A percentile compares a stretch with the other conserved stretches of the same genome.
Evolutionary conservation across 768 basidiomycete genomes (phyloP).

Genomic region (Calocybe cyanea): DNA sequence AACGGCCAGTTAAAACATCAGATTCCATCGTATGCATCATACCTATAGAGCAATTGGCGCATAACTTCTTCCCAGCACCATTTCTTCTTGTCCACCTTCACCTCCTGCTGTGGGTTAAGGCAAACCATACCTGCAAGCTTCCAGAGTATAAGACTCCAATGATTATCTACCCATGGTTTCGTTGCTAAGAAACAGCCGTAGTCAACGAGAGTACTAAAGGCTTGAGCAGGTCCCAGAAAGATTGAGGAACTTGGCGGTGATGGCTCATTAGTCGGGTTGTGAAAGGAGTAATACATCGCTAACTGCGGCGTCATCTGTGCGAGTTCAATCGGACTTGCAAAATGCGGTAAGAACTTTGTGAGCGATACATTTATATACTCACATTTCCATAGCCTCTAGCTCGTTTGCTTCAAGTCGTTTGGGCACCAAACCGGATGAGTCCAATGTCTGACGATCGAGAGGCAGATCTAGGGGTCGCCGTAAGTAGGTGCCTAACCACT

Average conservation of each 20-base stretch:
- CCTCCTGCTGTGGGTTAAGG: conserved; percentile 62
- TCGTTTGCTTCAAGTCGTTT: conserved; percentile 40
- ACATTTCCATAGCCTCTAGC: conserved; percentile 53
- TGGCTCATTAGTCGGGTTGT: conserved; percentile 32
- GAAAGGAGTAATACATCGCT: conserved; percentile 60
- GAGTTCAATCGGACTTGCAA: conserved; percentile 49
- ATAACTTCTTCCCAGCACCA: conserved; percentile 88
- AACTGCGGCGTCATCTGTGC: conserved; percentile 49
- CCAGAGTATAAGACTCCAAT: conserved; percentile 91
- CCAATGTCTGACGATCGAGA: conserved; percentile 39
- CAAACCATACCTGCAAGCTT: conserved; percentile 85
- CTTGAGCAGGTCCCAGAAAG: conserved; percentile 47
- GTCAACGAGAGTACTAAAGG: conserved; percentile 48
- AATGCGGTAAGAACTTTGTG: not conserved
- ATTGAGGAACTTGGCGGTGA: conserved; percentile 16
- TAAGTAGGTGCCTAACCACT: not conserved
- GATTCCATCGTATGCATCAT: not conserved
- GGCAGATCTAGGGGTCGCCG: conserved; percentile 23
- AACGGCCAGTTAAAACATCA: not conserved
- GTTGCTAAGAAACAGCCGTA: conserved; percentile 68
- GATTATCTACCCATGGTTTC: conserved; percentile 85
- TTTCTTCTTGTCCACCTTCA: conserved; percentile 38
- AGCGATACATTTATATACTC: conserved; percentile 17
- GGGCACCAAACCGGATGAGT: conserved; percentile 48
- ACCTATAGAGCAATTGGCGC: conserved; percentile 86